phyloP scores from a whole-genome alignment of 768 basidiomycete genomes.

The Podaxis sp. region DNA sequence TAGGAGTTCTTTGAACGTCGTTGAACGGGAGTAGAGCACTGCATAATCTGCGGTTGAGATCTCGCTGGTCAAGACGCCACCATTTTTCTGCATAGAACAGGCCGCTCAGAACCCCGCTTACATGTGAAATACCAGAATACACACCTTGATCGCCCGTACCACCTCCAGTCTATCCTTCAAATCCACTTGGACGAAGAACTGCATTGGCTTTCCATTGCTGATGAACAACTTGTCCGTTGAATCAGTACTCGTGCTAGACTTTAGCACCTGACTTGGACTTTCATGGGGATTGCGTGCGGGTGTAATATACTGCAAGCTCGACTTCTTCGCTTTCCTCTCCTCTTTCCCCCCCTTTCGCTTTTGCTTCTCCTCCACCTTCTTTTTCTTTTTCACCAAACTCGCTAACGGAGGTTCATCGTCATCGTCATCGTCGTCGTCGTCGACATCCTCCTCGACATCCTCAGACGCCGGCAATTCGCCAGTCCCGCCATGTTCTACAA shows the following conservation, averaged over 20 bases:
- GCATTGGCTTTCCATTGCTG: slow-evolving; percentile 39
- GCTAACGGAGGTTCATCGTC: slow-evolving; percentile 1
- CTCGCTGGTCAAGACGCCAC: slow-evolving; percentile 56
- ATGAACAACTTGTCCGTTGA: slow-evolving; percentile 1
- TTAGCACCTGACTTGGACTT: not conserved
- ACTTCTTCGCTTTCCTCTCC: slow-evolving; percentile 2
- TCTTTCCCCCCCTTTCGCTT: not conserved
- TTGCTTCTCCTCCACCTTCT: not conserved
- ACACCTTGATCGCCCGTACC: slow-evolving; percentile 56
- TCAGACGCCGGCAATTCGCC: not conserved
- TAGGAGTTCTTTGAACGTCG: slow-evolving; percentile 47
- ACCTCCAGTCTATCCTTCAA: slow-evolving; percentile 11
- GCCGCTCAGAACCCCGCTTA: slow-evolving; percentile 2
- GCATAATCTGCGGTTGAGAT: slow-evolving; percentile 60
- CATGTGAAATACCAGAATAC: slow-evolving; percentile 12
- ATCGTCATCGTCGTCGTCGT: slow-evolving; percentile 3
- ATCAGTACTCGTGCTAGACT: not conserved
- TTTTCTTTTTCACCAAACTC: not conserved
- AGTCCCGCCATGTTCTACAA: not conserved
- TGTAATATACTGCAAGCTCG: slow-evolving; percentile 1
- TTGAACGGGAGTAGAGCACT: slow-evolving; percentile 52
- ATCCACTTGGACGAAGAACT: slow-evolving; percentile 72
- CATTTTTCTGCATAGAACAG: slow-evolving; percentile 51
- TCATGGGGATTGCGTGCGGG: slow-evolving; percentile 7
- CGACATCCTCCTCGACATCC: not conserved